Evolutionary conservation across 106 monocot genomes (phyloP).

Genomic region (Dendrobium chrysotoxum): DNA sequence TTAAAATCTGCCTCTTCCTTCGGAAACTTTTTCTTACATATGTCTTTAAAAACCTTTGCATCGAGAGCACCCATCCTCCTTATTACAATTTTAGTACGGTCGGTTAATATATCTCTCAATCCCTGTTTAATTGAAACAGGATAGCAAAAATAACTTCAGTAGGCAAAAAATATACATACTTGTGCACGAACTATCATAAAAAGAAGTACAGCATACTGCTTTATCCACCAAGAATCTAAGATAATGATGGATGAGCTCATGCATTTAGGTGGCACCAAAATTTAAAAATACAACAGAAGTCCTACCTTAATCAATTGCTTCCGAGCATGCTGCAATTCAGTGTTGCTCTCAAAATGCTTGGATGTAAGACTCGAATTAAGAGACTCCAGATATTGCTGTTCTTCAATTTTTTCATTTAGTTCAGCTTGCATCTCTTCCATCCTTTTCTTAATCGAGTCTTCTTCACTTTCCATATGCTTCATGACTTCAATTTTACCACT

Average conservation of each 20-base stretch:
- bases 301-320: not conserved
- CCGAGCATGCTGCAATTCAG: not conserved
- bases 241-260: not conserved
- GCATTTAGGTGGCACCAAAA: not conserved
- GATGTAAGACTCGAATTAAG: not conserved
- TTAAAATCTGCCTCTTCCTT: slow-evolving; percentile 31
- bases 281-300: not conserved
- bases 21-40: slow-evolving; percentile 30
- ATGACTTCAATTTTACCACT: slow-evolving; percentile 63
- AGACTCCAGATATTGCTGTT: not conserved
- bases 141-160: not conserved
- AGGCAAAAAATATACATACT: not conserved
- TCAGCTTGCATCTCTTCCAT: slow-evolving; percentile 36
- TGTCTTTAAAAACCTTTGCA: slow-evolving; percentile 31
- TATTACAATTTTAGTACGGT: slow-evolving; percentile 32
- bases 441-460: slow-evolving; percentile 39
- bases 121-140: slow-evolving; percentile 24
- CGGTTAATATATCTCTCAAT: slow-evolving; percentile 23
- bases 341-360: not conserved
- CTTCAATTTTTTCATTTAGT: slow-evolving; percentile 25
- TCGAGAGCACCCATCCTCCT: slow-evolving; percentile 68
- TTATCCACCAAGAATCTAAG: no score
- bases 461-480: slow-evolving; percentile 50
- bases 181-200: not conserved
- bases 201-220: no score